These are phyloP conservation scores for Periconia macrospinosa DNA, from an alignment of 2,329 filamentous ascomycete species.

Conservation along the genomic window DNA sequence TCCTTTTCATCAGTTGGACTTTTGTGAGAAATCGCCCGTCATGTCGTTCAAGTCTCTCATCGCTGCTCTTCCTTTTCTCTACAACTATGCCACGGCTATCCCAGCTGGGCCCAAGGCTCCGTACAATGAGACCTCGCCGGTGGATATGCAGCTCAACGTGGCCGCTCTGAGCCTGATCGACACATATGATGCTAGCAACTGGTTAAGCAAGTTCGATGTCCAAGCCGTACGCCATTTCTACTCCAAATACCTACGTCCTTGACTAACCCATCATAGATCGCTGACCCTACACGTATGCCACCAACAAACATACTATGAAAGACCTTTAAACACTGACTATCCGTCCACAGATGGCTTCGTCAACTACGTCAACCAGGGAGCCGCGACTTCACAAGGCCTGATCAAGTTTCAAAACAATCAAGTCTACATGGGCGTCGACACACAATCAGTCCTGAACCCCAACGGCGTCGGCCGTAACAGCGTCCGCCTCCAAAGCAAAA, in stretches of 20 bases:
- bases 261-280: constrained; percentile 24
- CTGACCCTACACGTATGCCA: constrained; percentile 38
- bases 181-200: constrained; percentile 43
- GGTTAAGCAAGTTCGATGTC: constrained; percentile 41
- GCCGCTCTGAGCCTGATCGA: constrained; percentile 36
- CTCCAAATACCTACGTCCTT: background rate
- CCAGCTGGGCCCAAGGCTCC: constrained; percentile 11
- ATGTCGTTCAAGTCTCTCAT: constrained; percentile 15
- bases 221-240: constrained; percentile 21
- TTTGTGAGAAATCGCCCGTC: constrained; percentile 5
- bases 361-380: constrained; percentile 36
- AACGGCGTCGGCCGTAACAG: constrained; percentile 40
- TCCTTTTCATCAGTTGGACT: background rate
- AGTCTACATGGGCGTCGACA: constrained; percentile 45
- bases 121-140: constrained; percentile 13
- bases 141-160: constrained; percentile 9
- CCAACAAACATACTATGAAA: background rate
- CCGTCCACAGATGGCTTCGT: constrained; percentile 37
- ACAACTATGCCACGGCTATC: background rate
- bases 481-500: constrained; percentile 41
- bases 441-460: constrained; percentile 27
- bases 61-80: constrained; percentile 8
- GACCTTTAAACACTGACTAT: constrained; percentile 1
- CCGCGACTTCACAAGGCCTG: constrained; percentile 37
- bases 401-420: constrained; percentile 35